Base-by-base conservation (phyloP, 1,284 basidiomycete species). In the Cerioporus squamosus region DNA sequence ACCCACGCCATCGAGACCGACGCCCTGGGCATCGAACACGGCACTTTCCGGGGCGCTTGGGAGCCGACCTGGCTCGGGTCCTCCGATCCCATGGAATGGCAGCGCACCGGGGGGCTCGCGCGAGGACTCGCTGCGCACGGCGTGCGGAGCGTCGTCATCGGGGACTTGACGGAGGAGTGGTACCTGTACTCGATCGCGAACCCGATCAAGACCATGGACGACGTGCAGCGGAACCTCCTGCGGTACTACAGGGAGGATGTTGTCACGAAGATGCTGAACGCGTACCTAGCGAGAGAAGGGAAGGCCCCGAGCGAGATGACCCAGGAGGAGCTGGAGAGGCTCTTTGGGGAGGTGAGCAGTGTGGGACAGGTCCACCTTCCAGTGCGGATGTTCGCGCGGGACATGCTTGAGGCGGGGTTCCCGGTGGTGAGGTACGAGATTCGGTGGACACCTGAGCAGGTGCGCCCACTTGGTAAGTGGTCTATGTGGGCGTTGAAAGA, bases 161-260 rank as follows among this genome's bases (percentile, higher is more conserved):
- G 91, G 7, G 88, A 91, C 60, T 77, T 91, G 48, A 77, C 77
- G 17, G 90, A 92, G 64, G 90, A 91, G 71, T 91, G 90, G 87
- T 88, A 84, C 69, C 80, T 91, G 56, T 92, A 92, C 66, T 81
- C 85, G 9, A 83, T 88, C 63, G 84, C 87, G 2, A 84, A 91
- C 68, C 82, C 84, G 0, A 79, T 90, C 52, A 47, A 68, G 20
- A 70, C 71, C 17, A 70, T 76, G 17, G 60, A 62, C 15, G 87
- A 90, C 61, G 75, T 91, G 17, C 68, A 79, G 20, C 74, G 76
- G 6, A 89, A 89, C 64, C 68, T 92, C 44, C 72, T 79, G 66
- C 72, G 89, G 51, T 92, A 89, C 69, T 91, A 87, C 68, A 79
- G 81, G 2, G 66, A 59, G 10, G 73, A 77, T 2, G 69, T 86